Percentiles rank a stretch among this genome's conserved stretches.
Evolutionary conservation across 2,329 filamentous ascomycete species (phyloP).

Genomic region (Dryadomyces quercivorus): DNA sequence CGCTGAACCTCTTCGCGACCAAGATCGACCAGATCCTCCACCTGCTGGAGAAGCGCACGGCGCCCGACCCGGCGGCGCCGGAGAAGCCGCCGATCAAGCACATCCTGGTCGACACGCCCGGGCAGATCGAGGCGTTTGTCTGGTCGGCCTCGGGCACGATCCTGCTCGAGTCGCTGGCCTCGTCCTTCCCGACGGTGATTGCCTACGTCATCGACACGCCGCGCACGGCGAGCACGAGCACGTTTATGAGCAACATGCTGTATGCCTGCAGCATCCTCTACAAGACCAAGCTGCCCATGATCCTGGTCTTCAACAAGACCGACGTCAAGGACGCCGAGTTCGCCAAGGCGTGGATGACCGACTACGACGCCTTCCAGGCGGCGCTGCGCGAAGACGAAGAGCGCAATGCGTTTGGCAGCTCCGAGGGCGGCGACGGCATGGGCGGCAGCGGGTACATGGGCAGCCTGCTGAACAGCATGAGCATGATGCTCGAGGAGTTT

Average conservation of each 20-base stretch:
- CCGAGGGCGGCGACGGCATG: slow-evolving; percentile 48
- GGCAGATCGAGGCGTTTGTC: slow-evolving; percentile 97
- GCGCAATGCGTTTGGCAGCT: slow-evolving; percentile 60
- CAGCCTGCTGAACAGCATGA: slow-evolving; percentile 93
- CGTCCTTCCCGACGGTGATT: slow-evolving; percentile 90
- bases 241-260: slow-evolving; percentile 99
- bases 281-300: slow-evolving; percentile 98
- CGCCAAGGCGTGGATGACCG: slow-evolving; percentile 98
- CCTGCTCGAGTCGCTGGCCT: slow-evolving; percentile 81
- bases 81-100: slow-evolving; percentile 57
- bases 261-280: slow-evolving; percentile 98
- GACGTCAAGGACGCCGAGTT: slow-evolving; percentile 86
- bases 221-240: slow-evolving; percentile 80
- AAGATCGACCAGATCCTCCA: slow-evolving; percentile 93
- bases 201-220: slow-evolving; percentile 97
- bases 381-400: slow-evolving; percentile 74
- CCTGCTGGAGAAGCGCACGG: slow-evolving; percentile 78
- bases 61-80: slow-evolving; percentile 47
- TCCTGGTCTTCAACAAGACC: slow-evolving; percentile 97
- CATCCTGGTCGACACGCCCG: slow-evolving; percentile 89
- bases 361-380: slow-evolving; percentile 90
- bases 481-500: slow-evolving; percentile 91
- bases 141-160: slow-evolving; percentile 96
- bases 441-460: slow-evolving; percentile 92
- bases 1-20: slow-evolving; percentile 90